Conservation (phyloP, 441 rosid species). For the Kokia cookei region DNA sequence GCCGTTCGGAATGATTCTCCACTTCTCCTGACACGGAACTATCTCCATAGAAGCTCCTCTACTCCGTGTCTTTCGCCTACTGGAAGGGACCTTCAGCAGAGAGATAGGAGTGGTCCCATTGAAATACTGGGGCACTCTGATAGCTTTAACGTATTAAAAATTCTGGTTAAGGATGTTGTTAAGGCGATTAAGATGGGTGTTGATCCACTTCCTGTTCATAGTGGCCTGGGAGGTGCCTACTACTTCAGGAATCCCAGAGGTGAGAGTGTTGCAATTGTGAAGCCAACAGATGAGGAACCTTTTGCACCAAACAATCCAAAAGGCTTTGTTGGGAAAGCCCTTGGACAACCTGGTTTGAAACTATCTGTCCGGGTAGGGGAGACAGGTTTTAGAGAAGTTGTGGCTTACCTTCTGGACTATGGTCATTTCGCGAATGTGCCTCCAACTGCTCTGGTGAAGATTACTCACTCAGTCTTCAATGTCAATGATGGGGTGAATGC, state of each 20-base stretch:
- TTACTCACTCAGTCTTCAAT: constrained; percentile 48
- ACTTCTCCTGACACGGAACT: constrained; percentile 44
- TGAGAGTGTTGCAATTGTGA: constrained; percentile 47
- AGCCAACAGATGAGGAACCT: constrained; percentile 60
- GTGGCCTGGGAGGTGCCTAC: constrained; percentile 59
- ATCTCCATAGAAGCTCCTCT: constrained; percentile 44
- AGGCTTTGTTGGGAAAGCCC: constrained; percentile 53
- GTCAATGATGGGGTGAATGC: constrained; percentile 43
- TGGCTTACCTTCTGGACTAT: constrained; percentile 54
- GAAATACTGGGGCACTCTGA: constrained; percentile 37
- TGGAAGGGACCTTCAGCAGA: constrained; percentile 41
- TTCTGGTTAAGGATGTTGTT: constrained; percentile 36
- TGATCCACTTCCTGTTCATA: constrained; percentile 38
- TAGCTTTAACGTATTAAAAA: constrained; percentile 18
- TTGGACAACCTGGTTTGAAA: constrained; percentile 50
- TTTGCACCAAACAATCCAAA: constrained; percentile 61
- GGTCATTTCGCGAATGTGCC: constrained; percentile 51
- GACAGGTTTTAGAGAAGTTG: constrained; percentile 55
- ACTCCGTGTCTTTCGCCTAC: constrained; percentile 60
- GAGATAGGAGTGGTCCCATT: constrained; percentile 48
- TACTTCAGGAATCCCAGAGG: constrained; percentile 38
- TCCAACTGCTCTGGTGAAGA: constrained; percentile 44
- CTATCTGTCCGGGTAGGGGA: constrained; percentile 51
- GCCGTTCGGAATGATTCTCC: constrained; percentile 49
- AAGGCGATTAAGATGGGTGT: constrained; percentile 51